A percentile compares a stretch with the other conserved stretches of the same genome.
Conservation (phyloP, 2,329 filamentous ascomycete genomes). For the Dothistroma pini region DNA sequence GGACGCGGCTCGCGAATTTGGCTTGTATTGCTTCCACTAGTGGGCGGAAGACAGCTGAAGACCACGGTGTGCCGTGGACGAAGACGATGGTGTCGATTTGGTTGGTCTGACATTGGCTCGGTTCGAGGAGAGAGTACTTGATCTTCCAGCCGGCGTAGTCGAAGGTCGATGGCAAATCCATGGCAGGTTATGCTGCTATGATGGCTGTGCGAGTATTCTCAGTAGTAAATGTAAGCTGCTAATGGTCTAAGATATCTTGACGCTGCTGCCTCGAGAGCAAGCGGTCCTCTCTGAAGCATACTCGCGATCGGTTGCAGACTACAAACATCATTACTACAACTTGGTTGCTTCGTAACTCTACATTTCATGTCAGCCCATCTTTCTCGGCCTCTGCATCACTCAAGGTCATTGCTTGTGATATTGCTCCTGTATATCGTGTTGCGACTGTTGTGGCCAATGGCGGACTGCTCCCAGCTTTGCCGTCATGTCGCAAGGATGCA, state of each 20-base stretch:
- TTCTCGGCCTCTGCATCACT: neutral
- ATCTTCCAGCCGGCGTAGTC: conserved; percentile 16
- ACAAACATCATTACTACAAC: neutral
- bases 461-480: neutral
- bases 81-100: conserved; percentile 39
- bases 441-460: neutral
- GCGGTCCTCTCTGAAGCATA: neutral
- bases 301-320: neutral
- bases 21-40: conserved; percentile 37
- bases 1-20: conserved; percentile 34
- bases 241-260: too few relatives aligned
- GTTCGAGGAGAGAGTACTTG: conserved; percentile 17
- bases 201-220: neutral
- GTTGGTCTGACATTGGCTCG: conserved; percentile 28
- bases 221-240: too few relatives aligned
- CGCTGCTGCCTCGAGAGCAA: neutral
- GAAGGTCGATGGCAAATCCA: conserved; percentile 1
- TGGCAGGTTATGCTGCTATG: neutral
- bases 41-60: conserved; percentile 40
- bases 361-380: neutral
- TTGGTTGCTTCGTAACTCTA: neutral
- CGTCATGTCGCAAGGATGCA: neutral
- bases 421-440: neutral
- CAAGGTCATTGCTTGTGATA: neutral
- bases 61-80: conserved; percentile 50